Base-by-base conservation (phyloP, 2,329 filamentous ascomycete genomes). In the Myriangium duriaei region DNA sequence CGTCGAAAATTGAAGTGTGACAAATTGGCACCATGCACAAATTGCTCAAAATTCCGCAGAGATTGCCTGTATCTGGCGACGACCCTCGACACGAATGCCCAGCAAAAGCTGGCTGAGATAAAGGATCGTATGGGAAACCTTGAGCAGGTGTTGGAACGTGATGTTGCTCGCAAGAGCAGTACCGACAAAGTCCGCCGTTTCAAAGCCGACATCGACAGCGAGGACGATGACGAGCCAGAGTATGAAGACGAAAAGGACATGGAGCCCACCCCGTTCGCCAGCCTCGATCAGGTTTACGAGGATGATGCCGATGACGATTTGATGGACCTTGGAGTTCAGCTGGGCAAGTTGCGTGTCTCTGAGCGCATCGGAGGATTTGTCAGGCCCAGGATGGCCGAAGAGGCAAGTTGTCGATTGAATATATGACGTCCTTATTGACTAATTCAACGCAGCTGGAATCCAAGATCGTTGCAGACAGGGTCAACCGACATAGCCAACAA, bases 1-100 rank as follows among this genome's bases (percentile, higher is more conserved):
- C 72, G 80, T 14, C 71, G 82, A 29, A 88, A 88, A 59, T 64
- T 86, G 40, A 83, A 81, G 55, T 88, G 82, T 60, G 78, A 83
- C 61, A 84, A 82, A 53, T 59, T 66, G 13, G 70, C 79, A 35
- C 79, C 82, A 43, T 88, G 81, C 53, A 67, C 67, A 45, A 82
- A 82, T 56, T 80, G 76, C 56, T 59, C 56, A n/a, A 60, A 66
- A 36, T 65, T 63, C 51, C 50, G 54, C n/a, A 60, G 68, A 12
- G 62, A 68, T 46, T 73, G 69, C 47, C 55, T 81, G 26, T 83
- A 81, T 51, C 66, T 84, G 24, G 72, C 75, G 2, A 71, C 75
- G 0, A 70, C 75, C 14, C 63, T 81, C n/a, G 80, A 85, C 54
- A 69, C 79, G 43, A 73, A 72, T 5, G 74, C 74, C 37, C 78